Evolutionary conservation across 768 basidiomycete species (phyloP), one percentile per base, ranked within the genome.

Genomic region (Floccularia luteovirens): DNA sequence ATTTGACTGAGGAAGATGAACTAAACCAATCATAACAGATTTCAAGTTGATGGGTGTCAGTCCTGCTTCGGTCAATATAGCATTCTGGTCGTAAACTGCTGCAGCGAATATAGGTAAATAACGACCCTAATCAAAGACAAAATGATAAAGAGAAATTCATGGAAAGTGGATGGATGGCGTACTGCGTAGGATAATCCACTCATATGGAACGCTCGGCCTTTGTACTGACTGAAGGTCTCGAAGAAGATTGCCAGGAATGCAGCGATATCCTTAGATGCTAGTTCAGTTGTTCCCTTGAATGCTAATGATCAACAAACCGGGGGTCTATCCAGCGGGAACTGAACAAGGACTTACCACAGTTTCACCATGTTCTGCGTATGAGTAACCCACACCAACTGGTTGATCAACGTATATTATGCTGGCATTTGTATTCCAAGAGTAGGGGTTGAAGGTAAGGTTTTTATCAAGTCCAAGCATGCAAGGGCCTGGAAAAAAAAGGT

Each of bases 171-270:
- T 19, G 17, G 31, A 17, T 31, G 32, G 50, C 76, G 43, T 45
- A 84, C 86, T 1, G 75, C 86, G 47, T 89, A 90, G 0, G 82
- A 88, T 58, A 90, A 87, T 10, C 87, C 78, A 1, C 75, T 64
- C 64, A 82, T 69, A 44, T 82, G 79, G 56, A 82, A 78, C 2
- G 63, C 53, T 2, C 82, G 62, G 2, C 80, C 82, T 47, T 82
- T 77, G 64, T 86, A 85, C 48, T 79, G 64, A 41, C 58, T 67
- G 53, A 89, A 89, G 42, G 78, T 69, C 48, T 86, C 81, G 35
- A 86, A 86, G 59, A 86, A 86, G 39, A 87, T 75, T 2, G 72
- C 62, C 0, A 86, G 66, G 47, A 87, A 87, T 0, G 77, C 74
- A 0, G 82, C 80, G 3, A 87, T 75, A 47, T 87, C 82, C 38